phyloP scores from a whole-genome alignment of 2,329 filamentous ascomycete genomes.

The Apiospora saccharicola region DNA sequence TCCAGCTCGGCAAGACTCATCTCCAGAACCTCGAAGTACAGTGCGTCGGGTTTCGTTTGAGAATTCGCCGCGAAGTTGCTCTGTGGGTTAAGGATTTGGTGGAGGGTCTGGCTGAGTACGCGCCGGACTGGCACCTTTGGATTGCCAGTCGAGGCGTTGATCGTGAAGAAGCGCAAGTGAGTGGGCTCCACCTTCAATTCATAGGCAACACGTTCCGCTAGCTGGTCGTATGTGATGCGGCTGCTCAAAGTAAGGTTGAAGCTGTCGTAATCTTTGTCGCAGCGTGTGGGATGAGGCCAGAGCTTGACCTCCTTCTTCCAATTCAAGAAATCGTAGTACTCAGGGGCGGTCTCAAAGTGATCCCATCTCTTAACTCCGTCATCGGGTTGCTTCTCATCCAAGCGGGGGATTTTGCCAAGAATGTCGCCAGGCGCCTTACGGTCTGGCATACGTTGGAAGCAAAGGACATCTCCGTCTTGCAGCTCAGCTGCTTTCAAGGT shows the following conservation, averaged over 20 bases:
- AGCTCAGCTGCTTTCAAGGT: slow-evolving; percentile 91
- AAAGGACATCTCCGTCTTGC: slow-evolving; percentile 96
- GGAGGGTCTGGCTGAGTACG: slow-evolving; percentile 72
- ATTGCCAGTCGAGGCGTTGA: slow-evolving; percentile 78
- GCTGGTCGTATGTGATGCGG: slow-evolving; percentile 88
- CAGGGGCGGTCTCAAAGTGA: slow-evolving; percentile 73
- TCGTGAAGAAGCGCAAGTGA: slow-evolving; percentile 90
- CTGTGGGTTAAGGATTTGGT: slow-evolving; percentile 78
- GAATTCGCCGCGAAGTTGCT: slow-evolving; percentile 75
- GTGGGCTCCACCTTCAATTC: slow-evolving; percentile 80
- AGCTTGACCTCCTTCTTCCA: slow-evolving; percentile 85
- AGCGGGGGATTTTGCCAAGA: slow-evolving; percentile 47
- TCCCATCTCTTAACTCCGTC: slow-evolving; percentile 54
- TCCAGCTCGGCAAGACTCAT: slow-evolving; percentile 94
- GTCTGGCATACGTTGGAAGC: slow-evolving; percentile 77
- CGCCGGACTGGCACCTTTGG: slow-evolving; percentile 82
- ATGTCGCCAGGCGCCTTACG: slow-evolving; percentile 51
- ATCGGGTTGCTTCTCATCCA: slow-evolving; percentile 49
- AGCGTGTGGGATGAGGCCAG: slow-evolving; percentile 68
- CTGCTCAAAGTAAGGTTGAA: slow-evolving; percentile 84
- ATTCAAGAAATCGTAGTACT: slow-evolving; percentile 93
- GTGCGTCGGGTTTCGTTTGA: slow-evolving; percentile 75
- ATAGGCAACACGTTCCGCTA: slow-evolving; percentile 83
- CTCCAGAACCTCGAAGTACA: slow-evolving; percentile 93
- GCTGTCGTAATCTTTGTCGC: slow-evolving; percentile 63